phyloP scores from a whole-genome alignment of 2,329 filamentous ascomycete genomes.

The Ophioceras dolichostomum region DNA sequence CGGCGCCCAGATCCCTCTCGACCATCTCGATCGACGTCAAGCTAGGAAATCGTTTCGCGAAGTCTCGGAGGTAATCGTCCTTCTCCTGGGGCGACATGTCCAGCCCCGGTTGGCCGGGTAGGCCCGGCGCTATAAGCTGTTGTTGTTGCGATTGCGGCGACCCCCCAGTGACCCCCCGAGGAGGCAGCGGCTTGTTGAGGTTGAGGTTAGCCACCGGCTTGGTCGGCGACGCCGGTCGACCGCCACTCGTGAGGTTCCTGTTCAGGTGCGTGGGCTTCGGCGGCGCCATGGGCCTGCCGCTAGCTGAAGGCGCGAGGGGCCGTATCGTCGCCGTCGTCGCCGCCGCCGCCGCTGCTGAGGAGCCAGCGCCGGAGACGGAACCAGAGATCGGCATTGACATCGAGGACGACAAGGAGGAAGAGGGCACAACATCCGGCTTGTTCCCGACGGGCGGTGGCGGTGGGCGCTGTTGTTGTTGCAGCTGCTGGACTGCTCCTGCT shows the following conservation, averaged over 20 bases:
- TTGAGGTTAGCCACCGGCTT: slow-evolving; percentile 24
- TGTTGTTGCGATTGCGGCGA: slow-evolving; percentile 16
- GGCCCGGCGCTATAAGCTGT: slow-evolving; percentile 29
- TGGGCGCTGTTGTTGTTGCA: no score
- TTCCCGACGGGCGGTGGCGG: slow-evolving; percentile 4
- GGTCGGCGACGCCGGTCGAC: slow-evolving; percentile 28
- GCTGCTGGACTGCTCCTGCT: slow-evolving; percentile 12
- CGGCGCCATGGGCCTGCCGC: slow-evolving; percentile 37
- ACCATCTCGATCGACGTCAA: slow-evolving; percentile 78
- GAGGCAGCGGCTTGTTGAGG: slow-evolving; percentile 8
- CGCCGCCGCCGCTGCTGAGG: no score
- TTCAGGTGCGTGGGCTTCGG: slow-evolving; percentile 52
- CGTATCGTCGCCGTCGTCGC: slow-evolving; percentile 13
- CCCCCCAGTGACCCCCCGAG: slow-evolving; percentile 9
- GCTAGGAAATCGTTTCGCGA: slow-evolving; percentile 79
- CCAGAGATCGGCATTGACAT: background rate
- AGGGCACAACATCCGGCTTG: slow-evolving; percentile 1
- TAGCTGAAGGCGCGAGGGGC: slow-evolving; percentile 3
- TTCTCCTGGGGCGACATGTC: slow-evolving; percentile 45
- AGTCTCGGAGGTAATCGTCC: slow-evolving; percentile 56
- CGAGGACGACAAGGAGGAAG: background rate
- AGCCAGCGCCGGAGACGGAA: background rate
- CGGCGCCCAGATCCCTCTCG: slow-evolving; percentile 48
- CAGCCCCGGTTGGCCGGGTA: slow-evolving; percentile 34
- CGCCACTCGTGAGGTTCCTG: slow-evolving; percentile 31